Percentiles rank a stretch among this genome's conserved stretches.
phyloP scores from a whole-genome alignment of 208 protist species.

The Vickermania spadyakhi region DNA sequence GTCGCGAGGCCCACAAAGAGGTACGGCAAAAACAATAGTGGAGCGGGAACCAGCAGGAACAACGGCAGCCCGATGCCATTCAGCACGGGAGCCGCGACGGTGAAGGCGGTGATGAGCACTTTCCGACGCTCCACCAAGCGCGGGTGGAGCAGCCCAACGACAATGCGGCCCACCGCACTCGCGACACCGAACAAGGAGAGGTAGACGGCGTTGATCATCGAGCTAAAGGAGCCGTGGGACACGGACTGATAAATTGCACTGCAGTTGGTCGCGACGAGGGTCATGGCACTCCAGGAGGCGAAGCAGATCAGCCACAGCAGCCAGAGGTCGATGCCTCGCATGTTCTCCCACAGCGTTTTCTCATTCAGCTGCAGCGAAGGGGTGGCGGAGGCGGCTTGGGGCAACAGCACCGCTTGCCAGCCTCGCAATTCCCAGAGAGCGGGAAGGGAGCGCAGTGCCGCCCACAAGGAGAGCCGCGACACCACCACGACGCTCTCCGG shows the following conservation, averaged over 20 bases:
- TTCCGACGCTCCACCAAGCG: constrained; percentile 21
- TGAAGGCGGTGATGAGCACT: constrained; percentile 28
- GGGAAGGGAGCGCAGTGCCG: not conserved
- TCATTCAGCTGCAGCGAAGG: constrained; percentile 21
- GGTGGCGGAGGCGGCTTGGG: not conserved
- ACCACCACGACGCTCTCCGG: not conserved
- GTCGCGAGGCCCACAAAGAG: constrained; percentile 63
- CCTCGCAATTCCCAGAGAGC: not conserved
- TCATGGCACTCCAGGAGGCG: constrained; percentile 63
- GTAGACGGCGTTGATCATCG: constrained; percentile 64
- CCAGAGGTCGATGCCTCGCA: constrained; percentile 56
- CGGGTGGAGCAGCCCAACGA: constrained; percentile 41
- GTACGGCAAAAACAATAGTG: constrained; percentile 48
- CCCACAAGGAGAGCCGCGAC: not conserved
- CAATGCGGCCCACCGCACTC: constrained; percentile 63
- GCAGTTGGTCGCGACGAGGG: constrained; percentile 69
- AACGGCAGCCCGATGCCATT: constrained; percentile 56
- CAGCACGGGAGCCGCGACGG: constrained; percentile 43
- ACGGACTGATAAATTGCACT: constrained; percentile 66
- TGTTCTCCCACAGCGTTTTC: constrained; percentile 32
- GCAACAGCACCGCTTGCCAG: not conserved
- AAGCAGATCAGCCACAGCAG: constrained; percentile 82
- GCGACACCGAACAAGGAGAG: constrained; percentile 74
- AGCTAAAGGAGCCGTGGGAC: constrained; percentile 36
- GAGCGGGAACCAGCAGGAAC: constrained; percentile 26